A percentile compares a stretch with the other conserved stretches of the same genome.
Conservation (phyloP, 192 early-diverging fungal species). For the Backusella sp. region DNA sequence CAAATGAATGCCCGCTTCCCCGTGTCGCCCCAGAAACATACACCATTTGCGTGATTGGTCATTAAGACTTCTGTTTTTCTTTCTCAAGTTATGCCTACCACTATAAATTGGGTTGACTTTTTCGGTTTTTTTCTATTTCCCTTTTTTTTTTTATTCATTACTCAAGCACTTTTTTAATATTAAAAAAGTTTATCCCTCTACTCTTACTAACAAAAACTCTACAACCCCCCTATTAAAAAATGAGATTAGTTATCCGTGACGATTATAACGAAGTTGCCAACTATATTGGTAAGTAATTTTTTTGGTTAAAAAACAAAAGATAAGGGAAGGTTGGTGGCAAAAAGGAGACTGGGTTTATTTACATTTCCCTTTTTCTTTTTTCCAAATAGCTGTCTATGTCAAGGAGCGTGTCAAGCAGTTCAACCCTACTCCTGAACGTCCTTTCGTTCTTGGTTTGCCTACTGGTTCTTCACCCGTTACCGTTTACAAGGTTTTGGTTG, state of each 20-base stretch:
- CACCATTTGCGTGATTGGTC: conserved; percentile 3
- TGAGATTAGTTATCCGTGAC: conserved; percentile 76
- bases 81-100: not conserved
- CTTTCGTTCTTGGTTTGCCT: conserved; percentile 85
- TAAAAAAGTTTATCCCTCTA: not conserved
- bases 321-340: not conserved
- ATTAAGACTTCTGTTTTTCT: not conserved
- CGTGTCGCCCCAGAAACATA: conserved; percentile 11
- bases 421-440: conserved; percentile 66
- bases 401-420: conserved; percentile 79
- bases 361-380: not conserved
- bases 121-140: not conserved
- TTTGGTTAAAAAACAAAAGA: not conserved
- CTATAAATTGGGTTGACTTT: conserved; percentile 10
- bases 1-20: conserved; percentile 12
- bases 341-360: not conserved
- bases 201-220: not conserved
- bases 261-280: conserved; percentile 67
- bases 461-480: conserved; percentile 86
- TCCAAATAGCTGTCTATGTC: conserved; percentile 66
- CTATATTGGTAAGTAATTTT: conserved; percentile 50
- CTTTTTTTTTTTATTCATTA: not conserved
- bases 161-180: not conserved
- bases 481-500: conserved; percentile 77
- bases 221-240: conserved; percentile 22